Evolutionary conservation across 768 basidiomycete genomes (phyloP).

Genomic region (Pulveroboletus ravenelii): DNA sequence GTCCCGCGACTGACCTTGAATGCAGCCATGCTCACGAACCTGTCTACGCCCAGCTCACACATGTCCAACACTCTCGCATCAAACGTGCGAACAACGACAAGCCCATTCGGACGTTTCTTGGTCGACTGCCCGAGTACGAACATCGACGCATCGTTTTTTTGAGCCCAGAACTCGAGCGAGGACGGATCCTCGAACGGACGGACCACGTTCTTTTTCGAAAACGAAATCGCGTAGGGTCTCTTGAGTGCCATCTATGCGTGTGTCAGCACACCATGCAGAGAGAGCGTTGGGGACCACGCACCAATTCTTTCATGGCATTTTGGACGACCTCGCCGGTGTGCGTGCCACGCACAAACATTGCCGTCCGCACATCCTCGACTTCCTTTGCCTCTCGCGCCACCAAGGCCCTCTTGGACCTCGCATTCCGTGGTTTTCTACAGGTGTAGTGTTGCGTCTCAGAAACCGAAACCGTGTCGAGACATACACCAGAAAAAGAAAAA

Average conservation of each 20-base stretch:
- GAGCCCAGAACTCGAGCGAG: conserved; percentile 88
- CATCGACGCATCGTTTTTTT: conserved; percentile 91
- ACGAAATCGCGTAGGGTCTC: conserved; percentile 84
- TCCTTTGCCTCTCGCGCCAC: conserved; percentile 87
- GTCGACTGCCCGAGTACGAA: conserved; percentile 88
- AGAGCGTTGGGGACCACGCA: conserved; percentile 35
- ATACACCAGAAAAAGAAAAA: neutral
- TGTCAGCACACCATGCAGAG: neutral
- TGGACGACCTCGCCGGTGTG: conserved; percentile 79
- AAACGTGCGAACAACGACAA: conserved; percentile 84
- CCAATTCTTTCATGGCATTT: conserved; percentile 83
- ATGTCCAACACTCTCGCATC: conserved; percentile 87
- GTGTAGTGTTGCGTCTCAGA: neutral
- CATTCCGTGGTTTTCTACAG: conserved; percentile 87
- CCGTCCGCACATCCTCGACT: conserved; percentile 81
- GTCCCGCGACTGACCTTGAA: conserved; percentile 60
- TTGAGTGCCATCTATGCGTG: conserved; percentile 81
- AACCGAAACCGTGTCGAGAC: neutral
- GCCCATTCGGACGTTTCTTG: conserved; percentile 88
- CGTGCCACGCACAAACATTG: conserved; percentile 86
- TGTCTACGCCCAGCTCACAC: conserved; percentile 89
- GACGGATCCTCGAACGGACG: conserved; percentile 82
- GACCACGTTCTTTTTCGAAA: conserved; percentile 89
- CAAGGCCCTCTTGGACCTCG: conserved; percentile 85
- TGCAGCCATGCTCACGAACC: conserved; percentile 69